phyloP scores from a whole-genome alignment of 495 filamentous ascomycete species.

The Neurospora discreta region DNA sequence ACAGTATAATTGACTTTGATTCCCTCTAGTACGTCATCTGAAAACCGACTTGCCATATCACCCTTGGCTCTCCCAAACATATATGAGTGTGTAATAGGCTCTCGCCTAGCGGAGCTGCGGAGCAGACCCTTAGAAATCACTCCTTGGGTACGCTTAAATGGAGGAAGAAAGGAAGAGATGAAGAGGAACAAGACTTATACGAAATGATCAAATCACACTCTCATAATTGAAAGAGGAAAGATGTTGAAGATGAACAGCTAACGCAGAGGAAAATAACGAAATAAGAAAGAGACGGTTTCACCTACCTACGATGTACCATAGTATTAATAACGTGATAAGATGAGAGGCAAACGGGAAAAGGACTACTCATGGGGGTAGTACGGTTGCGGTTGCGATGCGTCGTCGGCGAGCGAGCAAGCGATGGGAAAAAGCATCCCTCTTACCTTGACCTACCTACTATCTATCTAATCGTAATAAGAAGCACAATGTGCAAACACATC shows the following conservation, averaged over 20 bases:
- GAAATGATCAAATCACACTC: neutral
- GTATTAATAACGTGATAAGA: neutral
- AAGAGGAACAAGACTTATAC: neutral
- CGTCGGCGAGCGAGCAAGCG: neutral
- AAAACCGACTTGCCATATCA: neutral
- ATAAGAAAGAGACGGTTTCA: neutral
- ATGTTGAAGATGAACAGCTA: neutral
- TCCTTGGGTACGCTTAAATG: neutral
- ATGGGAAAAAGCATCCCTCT: neutral
- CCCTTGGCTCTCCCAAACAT: neutral
- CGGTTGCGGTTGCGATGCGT: neutral
- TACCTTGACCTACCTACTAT: neutral
- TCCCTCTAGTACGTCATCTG: constrained; percentile 19
- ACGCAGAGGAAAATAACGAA: neutral
- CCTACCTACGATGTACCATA: neutral
- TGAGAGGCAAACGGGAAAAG: neutral
- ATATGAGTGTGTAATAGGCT: neutral
- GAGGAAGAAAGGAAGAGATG: neutral
- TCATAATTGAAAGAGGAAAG: neutral
- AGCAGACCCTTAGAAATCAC: neutral
- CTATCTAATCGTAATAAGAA: neutral
- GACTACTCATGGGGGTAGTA: neutral
- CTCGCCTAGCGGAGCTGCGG: neutral
- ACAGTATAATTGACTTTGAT: neutral
- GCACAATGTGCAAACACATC: neutral